phyloP scores from a whole-genome alignment of 352 stramenopile species.

The Phytopythium chamaehyphon region DNA sequence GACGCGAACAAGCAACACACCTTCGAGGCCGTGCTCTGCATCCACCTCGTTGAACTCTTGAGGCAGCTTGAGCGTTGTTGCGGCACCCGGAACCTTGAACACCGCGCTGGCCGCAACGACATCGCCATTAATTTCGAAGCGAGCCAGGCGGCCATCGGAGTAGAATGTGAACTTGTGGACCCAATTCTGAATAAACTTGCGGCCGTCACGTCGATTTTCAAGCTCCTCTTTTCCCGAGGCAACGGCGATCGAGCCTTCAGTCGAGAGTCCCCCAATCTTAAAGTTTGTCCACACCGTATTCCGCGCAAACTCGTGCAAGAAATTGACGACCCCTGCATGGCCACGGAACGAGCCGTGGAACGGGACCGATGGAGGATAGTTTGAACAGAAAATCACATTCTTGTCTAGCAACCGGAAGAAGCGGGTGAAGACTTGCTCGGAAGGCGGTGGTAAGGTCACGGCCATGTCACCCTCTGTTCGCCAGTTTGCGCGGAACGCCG shows the following conservation, averaged over 20 bases:
- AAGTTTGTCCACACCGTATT: conserved; percentile 85
- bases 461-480: conserved; percentile 85
- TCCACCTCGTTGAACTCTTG: conserved; percentile 88
- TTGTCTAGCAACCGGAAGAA: conserved; percentile 86
- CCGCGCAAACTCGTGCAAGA: conserved; percentile 77
- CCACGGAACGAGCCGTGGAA: conserved; percentile 83
- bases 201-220: conserved; percentile 77
- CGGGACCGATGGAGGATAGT: conserved; percentile 84
- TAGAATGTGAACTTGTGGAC: conserved; percentile 90
- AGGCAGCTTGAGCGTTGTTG: conserved; percentile 81
- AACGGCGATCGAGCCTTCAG: conserved; percentile 83
- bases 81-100: conserved; percentile 81
- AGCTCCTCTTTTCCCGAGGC: conserved; percentile 84
- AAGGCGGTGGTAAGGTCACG: conserved; percentile 79
- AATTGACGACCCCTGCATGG: conserved; percentile 62
- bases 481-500: conserved; percentile 72
- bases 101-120: conserved; percentile 83
- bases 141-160: conserved; percentile 71
- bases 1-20: conserved; percentile 65
- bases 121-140: conserved; percentile 87
- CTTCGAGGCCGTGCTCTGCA: conserved; percentile 67
- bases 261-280: conserved; percentile 76
- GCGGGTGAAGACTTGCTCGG: conserved; percentile 82
- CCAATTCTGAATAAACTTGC: conserved; percentile 88
- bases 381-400: conserved; percentile 85